Percentiles rank a stretch among this genome's conserved stretches.
These are phyloP conservation scores for Trichosporon sp. DNA, from an alignment of 1,284 basidiomycete genomes.

Conservation along the genomic window DNA sequence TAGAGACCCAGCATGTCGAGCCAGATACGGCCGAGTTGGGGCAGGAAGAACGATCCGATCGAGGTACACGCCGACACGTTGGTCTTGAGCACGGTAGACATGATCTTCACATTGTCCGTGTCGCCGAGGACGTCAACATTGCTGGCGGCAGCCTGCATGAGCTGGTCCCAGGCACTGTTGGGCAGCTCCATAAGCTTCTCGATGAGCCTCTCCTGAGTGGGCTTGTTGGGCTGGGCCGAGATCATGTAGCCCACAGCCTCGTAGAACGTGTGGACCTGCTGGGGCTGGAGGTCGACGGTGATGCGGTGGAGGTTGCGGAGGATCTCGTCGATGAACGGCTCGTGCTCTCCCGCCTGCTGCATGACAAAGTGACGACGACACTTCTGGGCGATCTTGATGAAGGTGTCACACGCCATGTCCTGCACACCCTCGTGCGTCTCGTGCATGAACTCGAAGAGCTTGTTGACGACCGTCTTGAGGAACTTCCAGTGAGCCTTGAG, in stretches of 20 bases:
- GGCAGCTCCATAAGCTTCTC: conserved; percentile 94
- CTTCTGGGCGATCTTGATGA: conserved; percentile 99
- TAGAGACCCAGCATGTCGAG: conserved; percentile 98
- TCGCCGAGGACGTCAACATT: conserved; percentile 89
- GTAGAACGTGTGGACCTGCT: conserved; percentile 95
- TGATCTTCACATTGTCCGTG: conserved; percentile 92
- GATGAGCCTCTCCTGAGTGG: conserved; percentile 92
- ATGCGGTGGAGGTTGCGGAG: conserved; percentile 86
- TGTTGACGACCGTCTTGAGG: conserved; percentile 99
- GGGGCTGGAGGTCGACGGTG: conserved; percentile 89
- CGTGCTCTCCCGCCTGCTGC: conserved; percentile 94
- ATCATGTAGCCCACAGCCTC: conserved; percentile 99
- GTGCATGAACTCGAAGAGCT: conserved; percentile 99
- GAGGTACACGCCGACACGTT: conserved; percentile 98
- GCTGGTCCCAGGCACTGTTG: conserved; percentile 95
- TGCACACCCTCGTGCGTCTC: conserved; percentile 99
- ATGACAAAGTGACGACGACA: conserved; percentile 97
- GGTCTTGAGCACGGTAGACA: conserved; percentile 96
- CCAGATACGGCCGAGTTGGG: conserved; percentile 94
- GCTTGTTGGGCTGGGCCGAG: conserved; percentile 95
- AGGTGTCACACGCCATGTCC: conserved; percentile 99
- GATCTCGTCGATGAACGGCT: conserved; percentile 98
- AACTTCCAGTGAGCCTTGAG: conserved; percentile 99
- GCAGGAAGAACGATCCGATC: conserved; percentile 93
- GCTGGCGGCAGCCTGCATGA: conserved; percentile 93